Base-by-base conservation (phyloP, 2,329 filamentous ascomycete genomes). In the Pseudogymnoascus verrucosus region DNA sequence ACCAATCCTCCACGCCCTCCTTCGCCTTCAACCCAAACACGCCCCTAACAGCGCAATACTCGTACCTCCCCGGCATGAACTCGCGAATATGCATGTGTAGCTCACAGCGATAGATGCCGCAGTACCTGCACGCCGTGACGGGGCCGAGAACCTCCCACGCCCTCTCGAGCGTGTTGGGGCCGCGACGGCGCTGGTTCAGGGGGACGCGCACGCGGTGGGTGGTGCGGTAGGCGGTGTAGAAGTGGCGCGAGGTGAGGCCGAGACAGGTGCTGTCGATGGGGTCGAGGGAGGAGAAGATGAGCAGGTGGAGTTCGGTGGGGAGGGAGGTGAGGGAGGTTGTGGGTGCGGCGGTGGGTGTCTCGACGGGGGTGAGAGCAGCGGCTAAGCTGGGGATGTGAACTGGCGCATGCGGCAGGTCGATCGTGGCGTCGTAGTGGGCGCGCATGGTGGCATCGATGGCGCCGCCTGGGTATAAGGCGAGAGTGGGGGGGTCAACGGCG, bases 211-310 rank as follows among this genome's bases (percentile, higher is more conserved):
- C 82, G 26, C 67, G 67, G 71, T 85, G 80, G 73, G 85, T 77
- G 63, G 78, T 79, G 26, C 79, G 78, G 73, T 85, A 83, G 68
- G 87, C 83, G 36, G 77, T 74, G 72, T 88, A 87, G 67, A 86
- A 80, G 71, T 81, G 78, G 47, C 77, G 78, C 76, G 80, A 84
- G 39, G 84, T 80, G 62, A 88, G 78, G 12, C 83, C 85, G 40
- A 88, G 76, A 70, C 84, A 87, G 40, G 82, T 83, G 69, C 84
- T 83, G 74, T 88, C 85, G 66, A 88, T 86, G 60, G 83, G 82
- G 74, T 88, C 85, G 64, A 88, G 80, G 67, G 82, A 81, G 72
- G 85, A 83, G 69, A 86, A 84, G 66, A 88, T 78, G 65, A 79
- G 76, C 66, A 81, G 85, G 72, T 86, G 84, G 10, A 88, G 76